Percentiles rank a stretch among this genome's conserved stretches.
Evolutionary conservation across 164 flowering plant species (phyloP).

Genomic region (Buxus sempervirens): DNA sequence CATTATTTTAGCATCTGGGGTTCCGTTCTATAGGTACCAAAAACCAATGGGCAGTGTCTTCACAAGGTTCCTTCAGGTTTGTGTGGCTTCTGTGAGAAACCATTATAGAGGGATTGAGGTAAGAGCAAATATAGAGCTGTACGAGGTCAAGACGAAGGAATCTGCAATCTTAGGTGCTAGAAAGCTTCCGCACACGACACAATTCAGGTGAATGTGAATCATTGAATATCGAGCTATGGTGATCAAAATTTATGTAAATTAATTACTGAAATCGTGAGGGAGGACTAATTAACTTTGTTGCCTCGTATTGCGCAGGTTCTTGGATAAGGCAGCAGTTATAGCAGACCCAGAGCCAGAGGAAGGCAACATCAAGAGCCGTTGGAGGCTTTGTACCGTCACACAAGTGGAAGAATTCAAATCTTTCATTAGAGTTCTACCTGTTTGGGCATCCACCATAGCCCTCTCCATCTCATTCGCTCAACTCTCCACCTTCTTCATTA

Average conservation of each 20-base stretch:
- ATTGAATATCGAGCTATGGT: neutral
- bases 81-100: constrained; percentile 43
- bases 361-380: constrained; percentile 28
- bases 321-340: constrained; percentile 65
- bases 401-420: constrained; percentile 74
- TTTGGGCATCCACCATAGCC: constrained; percentile 73
- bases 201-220: constrained; percentile 38
- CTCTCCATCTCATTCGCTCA: constrained; percentile 60
- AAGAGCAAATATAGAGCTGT: constrained; percentile 22
- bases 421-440: constrained; percentile 48
- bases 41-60: constrained; percentile 76
- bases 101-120: constrained; percentile 35
- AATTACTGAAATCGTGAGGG: too few relatives aligned
- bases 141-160: constrained; percentile 45
- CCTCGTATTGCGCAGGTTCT: constrained; percentile 36
- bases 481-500: constrained; percentile 62
- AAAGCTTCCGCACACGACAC: constrained; percentile 49
- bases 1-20: constrained; percentile 35
- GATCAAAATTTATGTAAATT: too few relatives aligned
- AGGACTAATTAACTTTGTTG: too few relatives aligned
- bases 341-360: constrained; percentile 27
- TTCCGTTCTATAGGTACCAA: constrained; percentile 43
- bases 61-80: constrained; percentile 66
- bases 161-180: constrained; percentile 58
- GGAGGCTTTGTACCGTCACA: constrained; percentile 67